Evolutionary conservation across 2,329 filamentous ascomycete genomes (phyloP), one percentile per base, ranked within the genome.

Genomic region (Xenoacremonium recifei): DNA sequence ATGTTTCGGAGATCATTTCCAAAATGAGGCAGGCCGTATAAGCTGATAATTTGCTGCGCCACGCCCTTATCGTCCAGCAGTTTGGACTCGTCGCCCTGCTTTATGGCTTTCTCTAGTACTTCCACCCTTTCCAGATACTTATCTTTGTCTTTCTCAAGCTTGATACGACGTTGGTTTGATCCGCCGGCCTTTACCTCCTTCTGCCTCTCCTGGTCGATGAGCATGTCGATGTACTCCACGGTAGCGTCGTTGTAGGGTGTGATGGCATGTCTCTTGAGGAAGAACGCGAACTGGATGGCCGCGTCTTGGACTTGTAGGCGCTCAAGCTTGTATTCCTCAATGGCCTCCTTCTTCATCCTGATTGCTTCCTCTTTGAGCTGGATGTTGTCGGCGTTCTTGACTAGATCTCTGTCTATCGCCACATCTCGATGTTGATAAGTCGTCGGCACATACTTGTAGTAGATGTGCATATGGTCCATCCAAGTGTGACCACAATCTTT

Each of bases 11-110:
- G 25, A 5, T 37, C 32, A 2, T 39, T 30, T 0, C 50, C 50
- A 11, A 42, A 50, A 19, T 53, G 50, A 3, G 42, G 33, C 1
- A 53, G 41, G 9, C 13, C 21, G n/a, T 48, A 53, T 4, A 53
- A n/a, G 1, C 39, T 39, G 2, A 4, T 15, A 4, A 44, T 49
- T 2, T 50, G 40, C 0, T 40, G 34, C 2, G 25, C 5, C 0
- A 53, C 39, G 4, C 42, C 40, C 3, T 40, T 20, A 1, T 40
- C 25, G 1, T 43, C 54, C 2, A 53, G 39, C 2, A 42, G 16
- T 15, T 25, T 18, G n/a, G n/a, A n/a, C n/a, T 1, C 35, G 29
- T 4, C 17, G 3, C 2, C 34, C 25, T 6, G 44, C 42, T 2
- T 16, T 35, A 50, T 45, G 20, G 48, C 49, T 5, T 38, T 20